Evolutionary conservation across 768 basidiomycete genomes (phyloP).

Genomic region (Cystofilobasidium bisporidii): DNA sequence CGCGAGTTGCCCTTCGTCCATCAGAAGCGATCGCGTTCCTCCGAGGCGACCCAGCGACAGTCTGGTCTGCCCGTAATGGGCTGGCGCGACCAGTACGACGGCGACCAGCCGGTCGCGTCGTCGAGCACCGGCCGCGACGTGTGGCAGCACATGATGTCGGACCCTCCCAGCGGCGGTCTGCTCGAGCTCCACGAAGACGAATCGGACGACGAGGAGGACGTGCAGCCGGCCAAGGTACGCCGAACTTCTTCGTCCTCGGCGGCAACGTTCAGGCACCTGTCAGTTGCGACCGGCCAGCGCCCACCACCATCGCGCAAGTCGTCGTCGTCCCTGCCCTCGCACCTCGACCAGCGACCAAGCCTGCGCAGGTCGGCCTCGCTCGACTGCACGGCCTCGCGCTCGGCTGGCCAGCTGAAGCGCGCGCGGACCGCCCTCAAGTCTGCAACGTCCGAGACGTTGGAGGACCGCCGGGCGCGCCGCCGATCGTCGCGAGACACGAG

Average conservation of each 20-base stretch:
- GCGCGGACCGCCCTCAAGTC: background rate
- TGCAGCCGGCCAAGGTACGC: background rate
- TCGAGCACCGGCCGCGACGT: conserved; percentile 6
- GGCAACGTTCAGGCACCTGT: background rate
- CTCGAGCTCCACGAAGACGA: conserved; percentile 10
- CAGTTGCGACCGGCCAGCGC: too few relatives aligned
- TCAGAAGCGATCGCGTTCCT: background rate
- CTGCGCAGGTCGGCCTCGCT: conserved; percentile 13
- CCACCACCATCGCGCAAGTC: background rate
- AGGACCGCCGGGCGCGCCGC: background rate
- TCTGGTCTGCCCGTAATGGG: background rate
- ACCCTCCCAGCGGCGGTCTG: conserved; percentile 20
- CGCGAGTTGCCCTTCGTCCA: conserved; percentile 19
- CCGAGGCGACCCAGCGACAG: background rate
- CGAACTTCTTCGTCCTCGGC: conserved; percentile 3
- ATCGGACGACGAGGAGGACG: background rate
- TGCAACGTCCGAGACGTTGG: too few relatives aligned
- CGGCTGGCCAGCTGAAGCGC: background rate
- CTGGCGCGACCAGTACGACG: background rate
- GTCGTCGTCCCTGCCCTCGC: background rate
- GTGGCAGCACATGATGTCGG: conserved; percentile 28
- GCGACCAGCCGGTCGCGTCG: background rate
- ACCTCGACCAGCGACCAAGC: background rate
- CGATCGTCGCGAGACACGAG: background rate
- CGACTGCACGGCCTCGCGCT: conserved; percentile 17